Evolutionary conservation across 2,329 filamentous ascomycete genomes (phyloP).

Genomic region (Periconia sp.): DNA sequence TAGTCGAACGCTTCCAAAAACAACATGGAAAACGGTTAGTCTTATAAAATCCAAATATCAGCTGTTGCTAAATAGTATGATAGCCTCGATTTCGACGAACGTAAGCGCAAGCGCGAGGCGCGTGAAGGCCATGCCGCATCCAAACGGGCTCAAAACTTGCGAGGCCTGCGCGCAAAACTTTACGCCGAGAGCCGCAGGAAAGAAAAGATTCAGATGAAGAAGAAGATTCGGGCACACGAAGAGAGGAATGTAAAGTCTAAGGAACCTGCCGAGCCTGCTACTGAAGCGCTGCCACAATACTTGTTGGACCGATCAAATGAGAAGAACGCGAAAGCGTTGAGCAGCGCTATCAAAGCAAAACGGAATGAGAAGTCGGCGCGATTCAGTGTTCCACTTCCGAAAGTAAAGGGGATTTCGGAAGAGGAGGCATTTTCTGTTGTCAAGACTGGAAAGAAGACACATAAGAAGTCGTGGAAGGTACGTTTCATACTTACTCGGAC

Average conservation of each 20-base stretch:
- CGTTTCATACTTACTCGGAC: too few species aligned
- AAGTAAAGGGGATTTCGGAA: conserved; percentile 89
- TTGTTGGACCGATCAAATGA: conserved; percentile 80
- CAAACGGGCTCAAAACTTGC: conserved; percentile 88
- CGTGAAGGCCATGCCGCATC: conserved; percentile 87
- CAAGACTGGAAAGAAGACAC: conserved; percentile 82
- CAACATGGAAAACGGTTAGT: conserved; percentile 44
- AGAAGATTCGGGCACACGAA: conserved; percentile 80
- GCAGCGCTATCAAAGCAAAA: conserved; percentile 92
- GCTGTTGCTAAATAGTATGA: neutral
- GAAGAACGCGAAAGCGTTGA: conserved; percentile 73
- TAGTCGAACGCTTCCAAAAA: conserved; percentile 71
- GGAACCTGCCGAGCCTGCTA: conserved; percentile 74
- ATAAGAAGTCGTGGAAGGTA: conserved; percentile 75
- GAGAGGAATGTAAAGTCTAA: conserved; percentile 91
- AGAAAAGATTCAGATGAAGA: conserved; percentile 68
- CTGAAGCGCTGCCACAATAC: conserved; percentile 85
- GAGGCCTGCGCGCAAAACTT: conserved; percentile 88
- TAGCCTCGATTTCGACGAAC: conserved; percentile 81
- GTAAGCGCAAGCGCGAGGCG: conserved; percentile 80
- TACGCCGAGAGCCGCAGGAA: conserved; percentile 91
- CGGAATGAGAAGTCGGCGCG: conserved; percentile 84
- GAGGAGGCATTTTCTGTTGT: conserved; percentile 84
- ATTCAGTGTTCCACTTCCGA: conserved; percentile 88
- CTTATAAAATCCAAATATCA: too few species aligned